phyloP scores from a whole-genome alignment of 805 yeast genomes.

The Candida taoyuanica region DNA sequence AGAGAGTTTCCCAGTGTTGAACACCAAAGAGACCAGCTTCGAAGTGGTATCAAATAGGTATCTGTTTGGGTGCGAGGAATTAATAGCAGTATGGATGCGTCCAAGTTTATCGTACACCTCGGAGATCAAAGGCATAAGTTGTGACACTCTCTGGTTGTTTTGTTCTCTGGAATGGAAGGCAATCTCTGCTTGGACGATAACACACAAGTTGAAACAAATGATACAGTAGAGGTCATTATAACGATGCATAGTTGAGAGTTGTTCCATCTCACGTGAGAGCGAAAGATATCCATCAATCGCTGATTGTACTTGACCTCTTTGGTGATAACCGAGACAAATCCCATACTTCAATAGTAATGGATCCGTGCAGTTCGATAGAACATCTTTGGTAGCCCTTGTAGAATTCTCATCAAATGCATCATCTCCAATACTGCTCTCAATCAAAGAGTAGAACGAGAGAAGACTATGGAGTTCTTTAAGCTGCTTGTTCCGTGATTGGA shows the following conservation, averaged over 20 bases:
- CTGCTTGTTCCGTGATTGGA: not conserved
- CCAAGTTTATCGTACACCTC: conserved; percentile 4
- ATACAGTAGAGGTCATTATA: conserved; percentile 17
- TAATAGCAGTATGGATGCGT: conserved; percentile 4
- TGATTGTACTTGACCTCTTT: conserved; percentile 13
- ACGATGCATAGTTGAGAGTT: conserved; percentile 5
- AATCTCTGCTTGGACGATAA: conserved; percentile 17
- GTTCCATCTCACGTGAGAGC: conserved; percentile 3
- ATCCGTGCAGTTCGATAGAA: not conserved
- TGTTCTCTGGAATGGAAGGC: conserved; percentile 6
- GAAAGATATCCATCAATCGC: conserved; percentile 10
- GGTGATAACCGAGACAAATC: conserved; percentile 17
- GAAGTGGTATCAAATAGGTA: conserved; percentile 14
- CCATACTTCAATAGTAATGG: conserved; percentile 1
- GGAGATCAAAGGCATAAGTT: conserved; percentile 7
- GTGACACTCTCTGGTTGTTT: conserved; percentile 2
- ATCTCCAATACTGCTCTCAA: conserved; percentile 14
- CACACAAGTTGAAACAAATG: conserved; percentile 12
- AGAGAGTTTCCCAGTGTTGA: conserved; percentile 15
- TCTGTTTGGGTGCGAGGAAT: conserved; percentile 7
- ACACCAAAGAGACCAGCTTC: conserved; percentile 12
- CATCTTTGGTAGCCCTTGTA: not conserved
- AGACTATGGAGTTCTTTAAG: not conserved
- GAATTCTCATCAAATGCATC: conserved; percentile 5
- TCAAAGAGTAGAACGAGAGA: conserved; percentile 10